Conservation (phyloP, 208 protist species). For the Naegleria fowleri region DNA sequence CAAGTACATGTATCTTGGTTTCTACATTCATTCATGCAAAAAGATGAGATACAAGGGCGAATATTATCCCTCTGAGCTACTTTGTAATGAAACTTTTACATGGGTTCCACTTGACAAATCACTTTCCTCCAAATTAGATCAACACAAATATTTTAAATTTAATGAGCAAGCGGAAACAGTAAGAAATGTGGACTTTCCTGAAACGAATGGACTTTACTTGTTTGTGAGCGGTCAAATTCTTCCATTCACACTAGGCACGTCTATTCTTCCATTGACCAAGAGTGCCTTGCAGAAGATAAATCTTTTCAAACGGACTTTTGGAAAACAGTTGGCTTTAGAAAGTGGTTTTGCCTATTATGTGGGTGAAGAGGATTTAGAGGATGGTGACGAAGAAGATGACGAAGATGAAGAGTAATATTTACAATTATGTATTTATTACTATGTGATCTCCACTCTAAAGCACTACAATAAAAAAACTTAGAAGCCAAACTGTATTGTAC, state of each 20-base stretch:
- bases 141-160: slow-evolving; percentile 33
- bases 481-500: too few relatives aligned
- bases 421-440: too few relatives aligned
- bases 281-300: background rate
- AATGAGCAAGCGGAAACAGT: background rate
- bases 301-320: background rate
- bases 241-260: background rate
- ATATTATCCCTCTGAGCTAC: slow-evolving; percentile 43
- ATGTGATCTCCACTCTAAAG: too few relatives aligned
- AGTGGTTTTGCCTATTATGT: background rate
- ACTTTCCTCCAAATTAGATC: slow-evolving; percentile 6
- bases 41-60: slow-evolving; percentile 62
- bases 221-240: background rate
- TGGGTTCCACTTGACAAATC: slow-evolving; percentile 38
- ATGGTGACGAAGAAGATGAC: too few relatives aligned
- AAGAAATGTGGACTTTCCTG: background rate
- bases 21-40: slow-evolving; percentile 53
- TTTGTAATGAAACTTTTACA: slow-evolving; percentile 37
- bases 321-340: background rate
- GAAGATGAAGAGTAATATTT: background rate
- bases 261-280: background rate
- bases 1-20: slow-evolving; percentile 59
- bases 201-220: background rate
- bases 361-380: background rate
- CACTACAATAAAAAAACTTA: too few relatives aligned